Conservation (phyloP, 371 early-diverging fungal genomes). For the Saksenaea oblongispora region DNA sequence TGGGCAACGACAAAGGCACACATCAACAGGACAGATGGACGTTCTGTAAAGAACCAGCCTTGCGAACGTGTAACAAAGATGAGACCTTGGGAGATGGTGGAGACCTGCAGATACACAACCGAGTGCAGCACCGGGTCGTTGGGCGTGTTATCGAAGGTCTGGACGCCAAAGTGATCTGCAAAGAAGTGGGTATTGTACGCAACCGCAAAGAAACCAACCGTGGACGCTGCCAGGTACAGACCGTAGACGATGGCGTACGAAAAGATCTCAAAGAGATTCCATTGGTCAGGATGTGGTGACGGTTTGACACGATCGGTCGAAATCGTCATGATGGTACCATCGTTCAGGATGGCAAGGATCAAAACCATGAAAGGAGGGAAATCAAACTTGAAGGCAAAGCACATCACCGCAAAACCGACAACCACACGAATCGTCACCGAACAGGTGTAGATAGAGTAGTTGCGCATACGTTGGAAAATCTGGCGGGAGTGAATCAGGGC, state of each 20-base stretch:
- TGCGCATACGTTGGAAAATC: constrained; percentile 77
- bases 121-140: constrained; percentile 52
- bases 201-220: constrained; percentile 55
- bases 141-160: constrained; percentile 19
- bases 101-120: constrained; percentile 56
- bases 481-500: constrained; percentile 68
- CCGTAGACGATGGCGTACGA: constrained; percentile 59
- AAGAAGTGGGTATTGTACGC: constrained; percentile 51
- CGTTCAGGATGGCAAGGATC: constrained; percentile 64
- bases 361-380: constrained; percentile 70
- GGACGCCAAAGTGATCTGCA: constrained; percentile 41
- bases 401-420: constrained; percentile 60
- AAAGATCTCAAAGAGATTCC: constrained; percentile 65
- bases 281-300: constrained; percentile 59
- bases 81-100: constrained; percentile 54
- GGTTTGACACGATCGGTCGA: constrained; percentile 63
- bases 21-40: constrained; percentile 49
- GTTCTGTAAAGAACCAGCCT: constrained; percentile 52
- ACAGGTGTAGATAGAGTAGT: constrained; percentile 66
- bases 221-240: constrained; percentile 58
- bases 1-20: constrained; percentile 57
- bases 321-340: constrained; percentile 68
- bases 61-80: constrained; percentile 61
- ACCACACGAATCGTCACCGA: constrained; percentile 69
- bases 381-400: constrained; percentile 59